Evolutionary conservation across 2,329 filamentous ascomycete species (phyloP).

Genomic region (Scleromitrula shiraiana): DNA sequence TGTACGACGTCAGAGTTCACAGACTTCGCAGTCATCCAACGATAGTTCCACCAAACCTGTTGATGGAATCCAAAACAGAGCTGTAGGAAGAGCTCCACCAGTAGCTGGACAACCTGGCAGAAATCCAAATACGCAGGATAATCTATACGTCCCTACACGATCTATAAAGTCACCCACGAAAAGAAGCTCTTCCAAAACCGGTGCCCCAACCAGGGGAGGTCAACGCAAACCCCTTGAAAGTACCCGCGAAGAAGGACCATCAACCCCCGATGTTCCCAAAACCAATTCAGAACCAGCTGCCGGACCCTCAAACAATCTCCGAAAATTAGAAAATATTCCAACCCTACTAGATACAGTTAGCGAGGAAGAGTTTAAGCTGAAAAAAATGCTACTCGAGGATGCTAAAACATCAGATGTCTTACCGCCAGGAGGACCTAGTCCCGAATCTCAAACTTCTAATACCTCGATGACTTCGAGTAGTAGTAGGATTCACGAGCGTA

Average conservation of each 20-base stretch:
- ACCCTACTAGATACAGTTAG: not conserved
- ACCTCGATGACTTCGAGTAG: constrained; percentile 2
- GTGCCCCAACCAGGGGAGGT: not conserved
- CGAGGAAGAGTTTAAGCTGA: constrained; percentile 5
- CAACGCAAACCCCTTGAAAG: constrained; percentile 5
- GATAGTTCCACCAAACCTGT: constrained; percentile 14
- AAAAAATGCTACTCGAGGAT: constrained; percentile 6
- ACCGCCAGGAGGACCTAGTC: not conserved
- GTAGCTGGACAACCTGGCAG: not conserved
- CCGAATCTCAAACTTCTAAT: constrained; percentile 8
- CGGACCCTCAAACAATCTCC: not conserved
- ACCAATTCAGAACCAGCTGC: not conserved
- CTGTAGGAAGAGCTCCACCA: not conserved
- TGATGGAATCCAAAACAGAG: not conserved
- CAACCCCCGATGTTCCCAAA: not conserved
- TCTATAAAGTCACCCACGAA: constrained; percentile 6
- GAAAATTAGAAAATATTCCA: not conserved
- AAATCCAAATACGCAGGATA: constrained; percentile 3
- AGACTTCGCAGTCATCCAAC: constrained; percentile 36
- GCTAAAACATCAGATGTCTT: not conserved
- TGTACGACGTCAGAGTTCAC: constrained; percentile 41
- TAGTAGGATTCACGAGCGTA: not conserved
- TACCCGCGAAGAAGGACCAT: constrained; percentile 3
- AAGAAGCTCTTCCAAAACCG: not conserved
- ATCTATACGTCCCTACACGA: not conserved